Conservation (phyloP, 1,284 basidiomycete species). For the Trametes hirsuta region DNA sequence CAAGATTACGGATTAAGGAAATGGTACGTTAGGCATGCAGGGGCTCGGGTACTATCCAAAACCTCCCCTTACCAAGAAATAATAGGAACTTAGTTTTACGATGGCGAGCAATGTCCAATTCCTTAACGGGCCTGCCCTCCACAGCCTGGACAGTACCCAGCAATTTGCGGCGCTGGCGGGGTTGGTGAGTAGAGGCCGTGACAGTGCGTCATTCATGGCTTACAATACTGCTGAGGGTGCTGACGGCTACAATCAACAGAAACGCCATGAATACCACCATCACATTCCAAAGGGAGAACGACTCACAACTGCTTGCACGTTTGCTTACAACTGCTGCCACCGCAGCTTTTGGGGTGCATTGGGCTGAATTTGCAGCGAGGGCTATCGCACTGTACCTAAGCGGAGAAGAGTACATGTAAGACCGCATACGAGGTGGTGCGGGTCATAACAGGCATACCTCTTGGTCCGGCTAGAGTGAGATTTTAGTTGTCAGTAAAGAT, state of each 20-base stretch:
- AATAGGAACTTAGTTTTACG: background rate
- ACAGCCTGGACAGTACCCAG: conserved; percentile 20
- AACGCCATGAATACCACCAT: background rate
- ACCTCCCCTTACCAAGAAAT: no score
- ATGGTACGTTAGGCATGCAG: no score
- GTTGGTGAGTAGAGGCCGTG: background rate
- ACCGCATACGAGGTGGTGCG: background rate
- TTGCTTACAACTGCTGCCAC: conserved; percentile 30
- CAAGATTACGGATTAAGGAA: no score
- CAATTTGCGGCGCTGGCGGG: conserved; percentile 23
- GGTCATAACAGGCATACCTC: background rate
- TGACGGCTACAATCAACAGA: conserved; percentile 25
- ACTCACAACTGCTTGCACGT: conserved; percentile 36
- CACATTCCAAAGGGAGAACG: background rate
- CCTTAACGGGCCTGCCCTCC: background rate
- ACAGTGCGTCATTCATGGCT: conserved; percentile 8
- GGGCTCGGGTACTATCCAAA: no score
- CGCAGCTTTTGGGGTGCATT: conserved; percentile 27
- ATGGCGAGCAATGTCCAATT: background rate
- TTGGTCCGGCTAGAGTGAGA: conserved; percentile 15
- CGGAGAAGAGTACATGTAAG: background rate
- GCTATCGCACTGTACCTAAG: conserved; percentile 31
- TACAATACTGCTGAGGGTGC: conserved; percentile 35
- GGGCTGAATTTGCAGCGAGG: conserved; percentile 33
- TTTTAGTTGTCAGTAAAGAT: background rate